Percentiles rank a stretch among this genome's conserved stretches.
Conservation (phyloP, 2,329 filamentous ascomycete species). For the Verruconis gallopava region DNA sequence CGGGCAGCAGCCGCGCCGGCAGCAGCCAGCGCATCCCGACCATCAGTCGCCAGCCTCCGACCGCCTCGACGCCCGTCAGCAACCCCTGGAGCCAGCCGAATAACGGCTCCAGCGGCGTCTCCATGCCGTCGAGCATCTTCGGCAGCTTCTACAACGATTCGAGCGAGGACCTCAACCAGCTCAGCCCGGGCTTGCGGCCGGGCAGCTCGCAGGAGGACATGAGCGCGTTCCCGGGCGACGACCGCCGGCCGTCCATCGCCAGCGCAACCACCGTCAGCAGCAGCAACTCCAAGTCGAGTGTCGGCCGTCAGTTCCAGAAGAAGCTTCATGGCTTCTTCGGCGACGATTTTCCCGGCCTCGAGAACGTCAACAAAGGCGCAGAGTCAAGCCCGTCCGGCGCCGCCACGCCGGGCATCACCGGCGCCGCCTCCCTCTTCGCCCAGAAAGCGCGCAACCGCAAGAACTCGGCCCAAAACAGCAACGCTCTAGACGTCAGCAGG, state of each 20-base stretch:
- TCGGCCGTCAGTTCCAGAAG: constrained; percentile 58
- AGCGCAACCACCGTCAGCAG: constrained; percentile 82
- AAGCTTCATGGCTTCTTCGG: constrained; percentile 88
- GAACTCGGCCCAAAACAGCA: constrained; percentile 56
- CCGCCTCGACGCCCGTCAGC: constrained; percentile 39
- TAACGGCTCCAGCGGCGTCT: constrained; percentile 21
- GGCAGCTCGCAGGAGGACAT: constrained; percentile 36
- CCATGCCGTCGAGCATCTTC: constrained; percentile 33
- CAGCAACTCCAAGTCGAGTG: constrained; percentile 61
- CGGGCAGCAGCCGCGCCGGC: constrained; percentile 31
- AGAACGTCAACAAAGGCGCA: constrained; percentile 46
- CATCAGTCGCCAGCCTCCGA: constrained; percentile 44
- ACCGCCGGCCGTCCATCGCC: constrained; percentile 73
- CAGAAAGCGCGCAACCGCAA: constrained; percentile 58
- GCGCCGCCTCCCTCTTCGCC: constrained; percentile 18
- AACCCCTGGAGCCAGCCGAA: constrained; percentile 34
- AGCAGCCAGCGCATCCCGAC: constrained; percentile 31
- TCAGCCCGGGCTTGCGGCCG: constrained; percentile 57
- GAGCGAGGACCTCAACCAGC: constrained; percentile 54
- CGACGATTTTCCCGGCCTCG: constrained; percentile 65
- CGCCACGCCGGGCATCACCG: constrained; percentile 17
- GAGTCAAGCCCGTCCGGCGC: constrained; percentile 50
- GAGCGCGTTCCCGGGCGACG: constrained; percentile 43
- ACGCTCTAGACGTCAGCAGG: constrained; percentile 34
- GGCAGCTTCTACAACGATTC: constrained; percentile 62